phyloP scores from a whole-genome alignment of 306 rosid genomes.

The Rosa multiflora region DNA sequence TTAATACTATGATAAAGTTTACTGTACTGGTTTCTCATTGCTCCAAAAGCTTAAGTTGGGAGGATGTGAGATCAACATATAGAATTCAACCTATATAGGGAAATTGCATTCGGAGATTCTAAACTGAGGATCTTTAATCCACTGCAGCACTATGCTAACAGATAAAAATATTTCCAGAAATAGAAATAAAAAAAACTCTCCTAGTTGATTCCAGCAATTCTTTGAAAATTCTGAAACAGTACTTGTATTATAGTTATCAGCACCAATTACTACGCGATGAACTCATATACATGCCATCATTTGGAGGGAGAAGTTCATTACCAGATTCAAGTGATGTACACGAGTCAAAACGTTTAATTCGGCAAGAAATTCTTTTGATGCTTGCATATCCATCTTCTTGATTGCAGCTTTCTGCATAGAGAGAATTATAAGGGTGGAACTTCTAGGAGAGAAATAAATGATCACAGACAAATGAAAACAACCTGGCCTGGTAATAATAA shows the following conservation, averaged over 20 bases:
- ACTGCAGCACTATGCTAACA: background rate
- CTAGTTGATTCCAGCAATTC: background rate
- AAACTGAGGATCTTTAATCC: background rate
- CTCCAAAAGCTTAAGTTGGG: background rate
- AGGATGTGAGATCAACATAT: background rate
- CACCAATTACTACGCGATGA: background rate
- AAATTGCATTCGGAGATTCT: background rate
- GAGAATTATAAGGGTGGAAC: constrained; percentile 13
- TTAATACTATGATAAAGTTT: background rate
- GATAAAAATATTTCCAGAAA: background rate
- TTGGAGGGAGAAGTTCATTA: constrained; percentile 31
- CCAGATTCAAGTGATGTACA: constrained; percentile 96
- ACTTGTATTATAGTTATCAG: background rate
- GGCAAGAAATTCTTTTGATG: constrained; percentile 82
- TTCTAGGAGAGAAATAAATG: constrained; percentile 23
- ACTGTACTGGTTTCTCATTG: background rate
- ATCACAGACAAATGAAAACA: constrained; percentile 8
- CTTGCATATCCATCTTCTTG: constrained; percentile 91
- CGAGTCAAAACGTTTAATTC: constrained; percentile 82
- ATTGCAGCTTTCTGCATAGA: constrained; percentile 76
- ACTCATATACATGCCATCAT: background rate
- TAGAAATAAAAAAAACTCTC: background rate
- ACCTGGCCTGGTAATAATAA: background rate
- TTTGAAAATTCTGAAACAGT: background rate
- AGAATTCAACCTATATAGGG: background rate